phyloP scores from a whole-genome alignment of 1,139 yeast species.

The Suhomyces bokatorum region DNA sequence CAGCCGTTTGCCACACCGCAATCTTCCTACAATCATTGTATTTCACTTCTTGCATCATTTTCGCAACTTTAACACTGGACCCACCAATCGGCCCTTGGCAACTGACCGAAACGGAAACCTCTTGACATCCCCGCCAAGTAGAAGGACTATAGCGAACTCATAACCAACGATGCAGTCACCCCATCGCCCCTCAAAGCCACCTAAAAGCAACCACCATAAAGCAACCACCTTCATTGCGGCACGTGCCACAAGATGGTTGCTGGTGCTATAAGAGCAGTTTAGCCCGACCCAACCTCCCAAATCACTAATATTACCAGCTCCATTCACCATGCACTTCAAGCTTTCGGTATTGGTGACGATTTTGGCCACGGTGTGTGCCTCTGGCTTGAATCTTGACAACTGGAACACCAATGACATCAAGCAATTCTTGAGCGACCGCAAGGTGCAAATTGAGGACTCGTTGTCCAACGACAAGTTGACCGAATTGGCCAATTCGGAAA shows the following conservation, averaged over 20 bases:
- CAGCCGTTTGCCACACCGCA: no score
- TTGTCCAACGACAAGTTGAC: conserved; percentile 32
- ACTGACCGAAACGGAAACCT: neutral
- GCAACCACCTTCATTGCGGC: conserved; percentile 6
- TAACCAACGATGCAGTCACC: neutral
- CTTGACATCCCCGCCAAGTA: neutral
- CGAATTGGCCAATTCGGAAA: conserved; percentile 33
- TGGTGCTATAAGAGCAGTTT: conserved; percentile 1
- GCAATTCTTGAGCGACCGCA: conserved; percentile 38
- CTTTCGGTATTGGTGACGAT: conserved; percentile 3
- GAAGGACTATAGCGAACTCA: neutral
- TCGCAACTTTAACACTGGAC: no score
- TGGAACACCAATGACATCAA: conserved; percentile 30
- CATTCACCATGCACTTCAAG: conserved; percentile 4
- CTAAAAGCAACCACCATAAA: conserved; percentile 4
- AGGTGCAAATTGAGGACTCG: conserved; percentile 24
- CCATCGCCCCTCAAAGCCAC: neutral
- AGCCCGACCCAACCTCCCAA: neutral
- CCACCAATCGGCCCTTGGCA: neutral
- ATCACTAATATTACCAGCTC: no score
- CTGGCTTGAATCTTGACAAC: conserved; percentile 6
- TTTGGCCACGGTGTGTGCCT: conserved; percentile 12
- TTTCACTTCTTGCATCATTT: no score
- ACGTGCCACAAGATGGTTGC: conserved; percentile 8
- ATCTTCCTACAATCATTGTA: no score